Percentiles rank a stretch among this genome's conserved stretches.
phyloP scores from a whole-genome alignment of 1,284 basidiomycete species.

The Ustilago esculenta region DNA sequence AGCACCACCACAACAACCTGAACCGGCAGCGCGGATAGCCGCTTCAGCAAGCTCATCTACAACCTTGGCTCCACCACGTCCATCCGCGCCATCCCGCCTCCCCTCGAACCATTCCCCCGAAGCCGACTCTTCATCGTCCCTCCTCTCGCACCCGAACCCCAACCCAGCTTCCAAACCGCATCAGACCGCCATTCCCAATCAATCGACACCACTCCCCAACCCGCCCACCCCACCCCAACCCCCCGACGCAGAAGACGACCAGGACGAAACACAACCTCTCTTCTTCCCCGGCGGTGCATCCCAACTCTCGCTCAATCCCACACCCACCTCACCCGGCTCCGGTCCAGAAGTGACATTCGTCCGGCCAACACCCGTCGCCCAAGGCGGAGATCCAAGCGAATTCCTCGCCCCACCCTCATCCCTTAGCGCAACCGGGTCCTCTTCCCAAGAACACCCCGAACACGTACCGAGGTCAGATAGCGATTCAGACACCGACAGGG shows the following conservation, averaged over 20 bases:
- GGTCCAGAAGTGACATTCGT: not conserved
- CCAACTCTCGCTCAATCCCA: conserved; percentile 11
- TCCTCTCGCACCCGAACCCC: not conserved
- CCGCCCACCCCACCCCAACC: not conserved
- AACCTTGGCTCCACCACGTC: not conserved
- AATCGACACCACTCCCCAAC: conserved; percentile 19
- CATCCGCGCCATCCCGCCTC: not conserved
- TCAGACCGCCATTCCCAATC: not conserved
- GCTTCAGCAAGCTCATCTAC: not conserved
- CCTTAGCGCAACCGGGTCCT: not conserved
- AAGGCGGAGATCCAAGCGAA: conserved; percentile 32
- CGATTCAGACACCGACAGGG: conserved; percentile 1
- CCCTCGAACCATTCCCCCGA: not conserved
- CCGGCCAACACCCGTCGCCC: conserved; percentile 23
- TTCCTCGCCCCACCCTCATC: conserved; percentile 3
- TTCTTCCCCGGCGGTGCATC: conserved; percentile 40
- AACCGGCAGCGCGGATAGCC: not conserved
- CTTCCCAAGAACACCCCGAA: not conserved
- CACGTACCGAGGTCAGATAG: not conserved
- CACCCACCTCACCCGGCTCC: not conserved
- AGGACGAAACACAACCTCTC: conserved; percentile 22
- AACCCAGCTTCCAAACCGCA: not conserved
- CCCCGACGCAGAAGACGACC: not conserved
- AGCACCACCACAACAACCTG: too few species aligned
- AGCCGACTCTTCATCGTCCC: not conserved